phyloP scores from a whole-genome alignment of 495 filamentous ascomycete genomes.

The Xylaria palmicola region DNA sequence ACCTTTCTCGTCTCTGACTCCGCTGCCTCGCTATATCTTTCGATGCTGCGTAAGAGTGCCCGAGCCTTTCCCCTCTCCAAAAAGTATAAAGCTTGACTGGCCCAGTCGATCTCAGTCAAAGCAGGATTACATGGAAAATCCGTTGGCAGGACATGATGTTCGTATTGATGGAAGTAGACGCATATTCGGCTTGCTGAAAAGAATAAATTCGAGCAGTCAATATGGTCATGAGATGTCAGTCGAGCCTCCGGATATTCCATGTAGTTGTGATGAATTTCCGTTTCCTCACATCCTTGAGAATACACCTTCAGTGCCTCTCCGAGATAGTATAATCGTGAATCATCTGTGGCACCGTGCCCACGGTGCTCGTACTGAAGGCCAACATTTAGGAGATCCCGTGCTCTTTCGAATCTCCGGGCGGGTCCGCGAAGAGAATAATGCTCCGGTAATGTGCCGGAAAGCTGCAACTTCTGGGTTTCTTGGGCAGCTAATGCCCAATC shows the following conservation, averaged over 20 bases:
- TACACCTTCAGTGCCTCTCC: conserved; percentile 2
- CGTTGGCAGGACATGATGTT: not conserved
- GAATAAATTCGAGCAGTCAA: conserved; percentile 10
- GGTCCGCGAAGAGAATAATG: not conserved
- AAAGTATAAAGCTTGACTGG: not conserved
- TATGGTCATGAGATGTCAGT: conserved; percentile 7
- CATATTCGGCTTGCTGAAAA: conserved; percentile 8
- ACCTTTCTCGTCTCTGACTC: not conserved
- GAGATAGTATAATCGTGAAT: not conserved
- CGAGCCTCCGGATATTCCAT: not conserved
- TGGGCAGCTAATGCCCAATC: conserved; percentile 4
- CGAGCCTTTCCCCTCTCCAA: conserved; percentile 5
- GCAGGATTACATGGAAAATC: conserved; percentile 3
- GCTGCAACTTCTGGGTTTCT: not conserved
- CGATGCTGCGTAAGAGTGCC: conserved; percentile 6
- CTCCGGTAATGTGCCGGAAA: not conserved
- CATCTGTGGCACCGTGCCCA: not conserved
- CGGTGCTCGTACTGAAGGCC: conserved; percentile 5
- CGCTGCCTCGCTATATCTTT: conserved; percentile 3
- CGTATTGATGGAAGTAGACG: not conserved
- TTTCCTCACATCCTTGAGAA: conserved; percentile 1
- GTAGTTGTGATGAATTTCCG: conserved; percentile 1
- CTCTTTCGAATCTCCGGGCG: not conserved
- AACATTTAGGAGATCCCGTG: conserved; percentile 4
- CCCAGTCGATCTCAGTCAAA: conserved; percentile 1